Conservation (phyloP, 2,329 filamentous ascomycete genomes). For the Endocalyx cinctus region DNA sequence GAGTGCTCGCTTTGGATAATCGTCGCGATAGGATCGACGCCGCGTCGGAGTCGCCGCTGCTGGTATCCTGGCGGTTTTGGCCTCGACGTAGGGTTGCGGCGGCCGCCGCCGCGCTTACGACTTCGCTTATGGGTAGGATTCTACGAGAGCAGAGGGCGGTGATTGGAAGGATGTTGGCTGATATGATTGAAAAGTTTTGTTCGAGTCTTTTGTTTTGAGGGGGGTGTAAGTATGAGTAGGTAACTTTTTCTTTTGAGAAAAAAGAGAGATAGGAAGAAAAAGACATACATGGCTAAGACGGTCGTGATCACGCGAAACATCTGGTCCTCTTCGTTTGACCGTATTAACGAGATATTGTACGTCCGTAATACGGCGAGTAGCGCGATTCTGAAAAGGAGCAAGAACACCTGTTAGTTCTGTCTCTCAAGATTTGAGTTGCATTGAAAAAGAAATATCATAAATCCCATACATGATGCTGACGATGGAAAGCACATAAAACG, state of each 20-base stretch:
- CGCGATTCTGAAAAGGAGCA: constrained; percentile 18
- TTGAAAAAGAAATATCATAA: too few relatives aligned
- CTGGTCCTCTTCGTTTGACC: constrained; percentile 16
- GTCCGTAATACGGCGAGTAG: constrained; percentile 29
- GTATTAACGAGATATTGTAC: constrained; percentile 28
- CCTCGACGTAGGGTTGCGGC: too few relatives aligned
- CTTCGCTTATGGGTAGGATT: constrained; percentile 15
- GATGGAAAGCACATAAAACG: constrained; percentile 29
- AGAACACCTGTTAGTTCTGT: constrained; percentile 6
- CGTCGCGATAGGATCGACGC: constrained; percentile 15
- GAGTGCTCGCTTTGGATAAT: too few relatives aligned
- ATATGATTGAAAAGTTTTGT: constrained; percentile 32
- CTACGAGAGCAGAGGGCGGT: constrained; percentile 24
- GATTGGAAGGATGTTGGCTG: constrained; percentile 32
- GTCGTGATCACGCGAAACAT: constrained; percentile 27
- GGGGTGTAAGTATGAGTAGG: not conserved
- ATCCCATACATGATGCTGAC: constrained; percentile 27
- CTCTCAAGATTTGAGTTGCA: constrained; percentile 2
- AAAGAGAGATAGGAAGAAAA: not conserved
- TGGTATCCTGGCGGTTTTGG: too few relatives aligned
- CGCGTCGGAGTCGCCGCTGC: constrained; percentile 10
- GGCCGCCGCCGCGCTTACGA: constrained; percentile 12
- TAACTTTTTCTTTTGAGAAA: too few relatives aligned
- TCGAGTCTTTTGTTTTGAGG: constrained; percentile 21
- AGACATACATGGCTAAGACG: constrained; percentile 26